Conservation (phyloP, 2,329 filamentous ascomycete species). For the Cercospora zeae-maydis region DNA sequence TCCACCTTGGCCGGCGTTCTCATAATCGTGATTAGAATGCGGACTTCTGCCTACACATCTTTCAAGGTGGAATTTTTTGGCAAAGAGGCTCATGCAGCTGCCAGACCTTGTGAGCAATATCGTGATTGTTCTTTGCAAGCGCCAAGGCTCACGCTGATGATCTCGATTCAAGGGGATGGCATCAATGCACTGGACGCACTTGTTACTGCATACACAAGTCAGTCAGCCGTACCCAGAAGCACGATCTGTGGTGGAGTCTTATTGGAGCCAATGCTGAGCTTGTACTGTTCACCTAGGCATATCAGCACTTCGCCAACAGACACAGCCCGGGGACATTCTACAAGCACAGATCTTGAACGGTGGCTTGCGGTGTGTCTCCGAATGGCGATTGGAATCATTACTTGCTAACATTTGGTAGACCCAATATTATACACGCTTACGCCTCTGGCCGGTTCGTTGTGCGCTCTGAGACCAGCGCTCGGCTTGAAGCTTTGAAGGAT, state of each 20-base stretch:
- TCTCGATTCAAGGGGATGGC: slow-evolving; percentile 21
- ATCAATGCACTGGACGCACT: slow-evolving; percentile 38
- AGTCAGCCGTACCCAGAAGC: background rate
- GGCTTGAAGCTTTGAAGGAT: slow-evolving; percentile 34
- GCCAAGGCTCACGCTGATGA: background rate
- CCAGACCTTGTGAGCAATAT: slow-evolving; percentile 16
- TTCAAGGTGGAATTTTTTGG: slow-evolving; percentile 50
- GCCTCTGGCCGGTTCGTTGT: slow-evolving; percentile 39
- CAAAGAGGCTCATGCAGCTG: slow-evolving; percentile 39
- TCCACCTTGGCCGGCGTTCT: background rate
- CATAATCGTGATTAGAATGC: slow-evolving; percentile 39
- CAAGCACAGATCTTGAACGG: slow-evolving; percentile 34
- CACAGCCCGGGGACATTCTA: slow-evolving; percentile 40
- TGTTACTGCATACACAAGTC: slow-evolving; percentile 32
- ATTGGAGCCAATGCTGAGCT: background rate
- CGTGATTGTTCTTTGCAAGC: background rate
- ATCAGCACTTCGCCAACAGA: slow-evolving; percentile 41
- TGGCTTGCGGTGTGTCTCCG: slow-evolving; percentile 14
- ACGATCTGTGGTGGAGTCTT: background rate
- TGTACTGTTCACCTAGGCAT: slow-evolving; percentile 20
- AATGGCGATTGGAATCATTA: background rate
- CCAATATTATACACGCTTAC: slow-evolving; percentile 44
- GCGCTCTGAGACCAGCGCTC: slow-evolving; percentile 32
- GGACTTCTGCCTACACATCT: slow-evolving; percentile 51
- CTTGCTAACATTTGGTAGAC: slow-evolving; percentile 13